Evolutionary conservation across 768 basidiomycete species (phyloP).

Genomic region (Fomitopsis serialis): DNA sequence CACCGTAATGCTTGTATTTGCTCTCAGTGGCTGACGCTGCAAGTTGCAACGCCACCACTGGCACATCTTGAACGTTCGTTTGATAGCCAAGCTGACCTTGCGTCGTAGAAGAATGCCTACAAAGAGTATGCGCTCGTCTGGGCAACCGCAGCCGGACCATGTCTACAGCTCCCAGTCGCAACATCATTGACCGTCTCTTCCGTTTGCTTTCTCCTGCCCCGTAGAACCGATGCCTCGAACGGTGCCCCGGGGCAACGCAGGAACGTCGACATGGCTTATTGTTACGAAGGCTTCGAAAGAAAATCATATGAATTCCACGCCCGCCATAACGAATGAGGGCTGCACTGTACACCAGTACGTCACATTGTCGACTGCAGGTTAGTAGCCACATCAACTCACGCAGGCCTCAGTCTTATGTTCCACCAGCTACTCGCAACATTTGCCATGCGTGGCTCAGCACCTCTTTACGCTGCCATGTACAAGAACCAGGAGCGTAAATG

Average conservation of each 20-base stretch:
- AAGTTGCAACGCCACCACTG: too few relatives aligned
- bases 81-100: too few relatives aligned
- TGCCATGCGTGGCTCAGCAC: slow-evolving; percentile 46
- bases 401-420: slow-evolving; percentile 40
- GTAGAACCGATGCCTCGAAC: slow-evolving; percentile 27
- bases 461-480: slow-evolving; percentile 36
- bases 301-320: slow-evolving; percentile 28
- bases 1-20: too few relatives aligned
- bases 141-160: background rate
- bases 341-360: slow-evolving; percentile 34
- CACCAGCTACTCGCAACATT: slow-evolving; percentile 57
- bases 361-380: too few relatives aligned
- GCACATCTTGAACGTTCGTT: too few relatives aligned
- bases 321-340: slow-evolving; percentile 30
- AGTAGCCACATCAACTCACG: background rate
- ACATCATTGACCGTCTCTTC: slow-evolving; percentile 26
- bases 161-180: slow-evolving; percentile 1
- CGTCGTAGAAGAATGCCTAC: too few relatives aligned
- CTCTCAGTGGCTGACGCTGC: too few relatives aligned
- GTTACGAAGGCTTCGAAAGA: slow-evolving; percentile 20
- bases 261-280: slow-evolving; percentile 25
- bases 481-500: slow-evolving; percentile 26
- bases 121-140: too few relatives aligned
- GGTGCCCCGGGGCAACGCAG: slow-evolving; percentile 29
- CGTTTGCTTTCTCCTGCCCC: slow-evolving; percentile 25